phyloP scores from a whole-genome alignment of 2,329 filamentous ascomycete species.

The Madurella fahalii region DNA sequence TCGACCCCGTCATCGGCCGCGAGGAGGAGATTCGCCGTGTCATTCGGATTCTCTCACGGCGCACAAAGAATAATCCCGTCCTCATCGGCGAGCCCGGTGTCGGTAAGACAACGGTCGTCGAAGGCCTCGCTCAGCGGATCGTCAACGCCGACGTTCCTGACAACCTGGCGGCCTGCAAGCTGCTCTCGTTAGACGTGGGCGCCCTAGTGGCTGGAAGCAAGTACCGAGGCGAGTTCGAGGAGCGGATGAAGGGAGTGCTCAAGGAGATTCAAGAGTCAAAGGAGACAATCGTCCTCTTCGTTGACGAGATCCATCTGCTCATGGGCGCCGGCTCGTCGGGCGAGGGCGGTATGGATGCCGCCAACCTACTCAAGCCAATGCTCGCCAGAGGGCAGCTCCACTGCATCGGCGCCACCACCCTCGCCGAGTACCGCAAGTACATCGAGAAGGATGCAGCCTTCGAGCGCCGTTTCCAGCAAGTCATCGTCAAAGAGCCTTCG shows the following conservation, averaged over 20 bases:
- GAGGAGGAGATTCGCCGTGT: constrained; percentile 94
- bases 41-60: constrained; percentile 82
- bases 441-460: constrained; percentile 98
- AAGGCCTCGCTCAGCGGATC: constrained; percentile 91
- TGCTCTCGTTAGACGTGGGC: constrained; percentile 93
- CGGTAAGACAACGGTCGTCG: constrained; percentile 96
- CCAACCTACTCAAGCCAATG: constrained; percentile 97
- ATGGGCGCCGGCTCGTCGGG: constrained; percentile 96
- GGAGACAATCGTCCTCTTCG: constrained; percentile 96
- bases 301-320: constrained; percentile 96
- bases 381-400: constrained; percentile 92
- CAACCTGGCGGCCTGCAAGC: constrained; percentile 87
- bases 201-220: constrained; percentile 96
- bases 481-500: constrained; percentile 89
- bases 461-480: constrained; percentile 97
- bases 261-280: constrained; percentile 95
- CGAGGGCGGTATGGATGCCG: constrained; percentile 97
- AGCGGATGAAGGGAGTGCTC: constrained; percentile 97
- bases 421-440: constrained; percentile 95
- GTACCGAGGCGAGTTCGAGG: constrained; percentile 97
- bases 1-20: constrained; percentile 93
- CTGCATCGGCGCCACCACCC: constrained; percentile 94
- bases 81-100: constrained; percentile 97
- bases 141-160: constrained; percentile 96
- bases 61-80: constrained; percentile 98